Evolutionary conservation across 148 eudicot genomes (phyloP), one percentile per base, ranked within the genome.

Genomic region (Gaultheria prostrata): DNA sequence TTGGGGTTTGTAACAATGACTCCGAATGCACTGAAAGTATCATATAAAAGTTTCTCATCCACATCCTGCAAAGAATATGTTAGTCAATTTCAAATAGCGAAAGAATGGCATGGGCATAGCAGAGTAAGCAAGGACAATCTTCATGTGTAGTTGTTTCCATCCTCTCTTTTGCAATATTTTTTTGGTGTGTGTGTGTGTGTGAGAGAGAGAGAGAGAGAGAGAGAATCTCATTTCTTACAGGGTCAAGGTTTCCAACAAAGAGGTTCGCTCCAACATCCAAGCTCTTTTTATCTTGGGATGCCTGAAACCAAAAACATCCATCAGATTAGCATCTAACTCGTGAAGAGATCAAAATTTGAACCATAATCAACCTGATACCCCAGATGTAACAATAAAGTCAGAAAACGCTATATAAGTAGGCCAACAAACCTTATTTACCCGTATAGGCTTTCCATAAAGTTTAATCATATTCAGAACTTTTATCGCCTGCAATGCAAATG

Each of bases 231-330:
- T 48, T 76, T 48, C 98, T 90, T 89, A 95, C 99, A 88, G 98
- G 99, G 77, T 95, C 98, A 85, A 97, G 92, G 88, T 97, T 97
- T 80, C 99, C 99, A 82, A 97, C 88, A 80, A 97, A 97, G 63
- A 97, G 97, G 92, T 97, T 97, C 67, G 99, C 99, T 86, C 99
- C 99, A 83, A 97, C 95, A 93, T 97, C 99, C 87, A 97, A 89
- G 87, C 93, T 92, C 94, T 95, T 94, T 84, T 97, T 95, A 89
- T 97, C 99, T 92, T 97, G 99, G 26, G 98, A 93, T 80, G 99
- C 98, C 99, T 97, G 87, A 51, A 81, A 87, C 57, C 69, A 76
- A 87, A 35, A 78, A 82, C 76, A 59, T 4, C 39, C 57, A 46
- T 61, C 80, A 80, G 54, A 26, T 21, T 79, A 57, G 46, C 33